These are phyloP conservation scores for Aspergillus vadensis DNA, from an alignment of 2,329 filamentous ascomycete genomes.

Conservation along the genomic window DNA sequence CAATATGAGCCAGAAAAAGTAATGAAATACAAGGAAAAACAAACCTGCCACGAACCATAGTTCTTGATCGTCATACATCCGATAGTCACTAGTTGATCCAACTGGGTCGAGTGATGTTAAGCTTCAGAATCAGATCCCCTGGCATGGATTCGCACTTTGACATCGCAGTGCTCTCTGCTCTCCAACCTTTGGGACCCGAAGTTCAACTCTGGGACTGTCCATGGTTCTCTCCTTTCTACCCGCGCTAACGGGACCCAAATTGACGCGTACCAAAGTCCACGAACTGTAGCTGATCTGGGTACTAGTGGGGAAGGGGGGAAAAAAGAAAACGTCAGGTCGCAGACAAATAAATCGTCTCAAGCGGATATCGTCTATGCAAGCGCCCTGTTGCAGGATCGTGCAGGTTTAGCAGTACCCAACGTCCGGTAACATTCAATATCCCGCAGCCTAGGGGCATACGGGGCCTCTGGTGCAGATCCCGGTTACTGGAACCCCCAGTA, in stretches of 20 bases:
- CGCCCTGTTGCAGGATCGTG: constrained; percentile 16
- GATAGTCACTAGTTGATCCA: constrained; percentile 5
- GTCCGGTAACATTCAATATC: constrained; percentile 3
- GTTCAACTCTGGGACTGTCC: background rate
- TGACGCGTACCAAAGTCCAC: constrained; percentile 9
- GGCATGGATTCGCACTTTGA: constrained; percentile 14
- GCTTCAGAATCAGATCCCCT: constrained; percentile 11
- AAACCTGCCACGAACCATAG: constrained; percentile 11
- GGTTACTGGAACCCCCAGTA: constrained; percentile 2
- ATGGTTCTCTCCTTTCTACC: background rate
- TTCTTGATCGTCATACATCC: constrained; percentile 4
- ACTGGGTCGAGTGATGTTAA: constrained; percentile 13
- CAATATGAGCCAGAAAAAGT: constrained; percentile 3
- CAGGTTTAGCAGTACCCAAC: constrained; percentile 13
- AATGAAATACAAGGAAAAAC: constrained; percentile 2
- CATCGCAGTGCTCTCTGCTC: constrained; percentile 3
- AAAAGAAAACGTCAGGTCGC: constrained; percentile 7
- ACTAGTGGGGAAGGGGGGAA: background rate
- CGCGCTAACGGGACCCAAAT: constrained; percentile 5
- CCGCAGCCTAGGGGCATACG: background rate
- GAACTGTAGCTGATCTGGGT: constrained; percentile 2
- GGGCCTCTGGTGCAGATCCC: constrained; percentile 10
- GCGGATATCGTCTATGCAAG: constrained; percentile 8
- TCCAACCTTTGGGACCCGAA: constrained; percentile 1
- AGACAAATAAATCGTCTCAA: constrained; percentile 4